Evolutionary conservation across 106 monocot genomes (phyloP), one percentile per base, ranked within the genome.

Genomic region (Acorus gramineus): DNA sequence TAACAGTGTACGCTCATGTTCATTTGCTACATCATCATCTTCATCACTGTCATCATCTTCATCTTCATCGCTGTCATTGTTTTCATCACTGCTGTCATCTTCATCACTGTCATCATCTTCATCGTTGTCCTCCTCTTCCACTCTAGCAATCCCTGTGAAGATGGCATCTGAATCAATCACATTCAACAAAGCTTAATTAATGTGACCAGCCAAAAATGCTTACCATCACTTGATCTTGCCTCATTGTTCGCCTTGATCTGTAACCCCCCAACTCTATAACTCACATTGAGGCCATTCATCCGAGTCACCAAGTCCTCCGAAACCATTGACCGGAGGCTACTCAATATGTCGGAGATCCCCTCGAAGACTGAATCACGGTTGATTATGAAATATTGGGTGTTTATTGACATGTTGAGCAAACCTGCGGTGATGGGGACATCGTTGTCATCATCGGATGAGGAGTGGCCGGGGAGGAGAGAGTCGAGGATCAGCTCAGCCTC

Each of bases 1-100:
- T 46, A 93, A 93, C 44, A 93, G 43, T 6, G 83, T 93, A 53
- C 89, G 68, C 28, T 28, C 28, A 28, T 28, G 28, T 10, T 93
- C 89, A 14, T 93, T 89, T 5, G 48, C 54, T 8, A 28, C 28
- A 28, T 79, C 73, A 2, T 85, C 56, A 57, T 80, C 46, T 6
- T 7, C 14, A 10, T 28, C 47, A 6, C 28, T 28, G 28, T 28
- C 28, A 28, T 28, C 28, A 28, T 28, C 28, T 28, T 28, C 28
- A 28, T 28, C 28, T 28, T 28, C 28, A 28, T 28, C 28, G 28
- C 4, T 42, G 1, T n/a, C 57, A 3, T 2, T 3, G 11, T 44
- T 4, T 44, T n/a, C 4, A 10, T 11, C 10, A 46, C 2, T 6
- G 4, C 0, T n/a, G 3, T 7, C 46, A 4, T 45, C 10, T 4